These are phyloP conservation scores for Teratosphaeria destructans DNA, from an alignment of 2,329 filamentous ascomycete species.

Conservation along the genomic window DNA sequence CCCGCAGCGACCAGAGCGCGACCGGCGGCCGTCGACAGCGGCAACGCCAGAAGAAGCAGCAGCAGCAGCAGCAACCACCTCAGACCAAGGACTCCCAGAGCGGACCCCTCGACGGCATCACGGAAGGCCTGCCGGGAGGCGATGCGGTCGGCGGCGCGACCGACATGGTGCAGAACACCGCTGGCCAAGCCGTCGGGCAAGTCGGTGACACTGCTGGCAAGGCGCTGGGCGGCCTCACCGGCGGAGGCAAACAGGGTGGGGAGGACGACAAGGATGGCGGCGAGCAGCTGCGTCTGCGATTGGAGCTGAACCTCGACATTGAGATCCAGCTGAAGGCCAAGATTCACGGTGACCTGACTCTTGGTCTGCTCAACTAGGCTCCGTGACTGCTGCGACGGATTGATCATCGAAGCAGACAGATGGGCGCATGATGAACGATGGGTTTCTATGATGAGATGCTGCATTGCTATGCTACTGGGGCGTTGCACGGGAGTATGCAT, in stretches of 20 bases:
- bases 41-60: conserved; percentile 41
- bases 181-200: conserved; percentile 34
- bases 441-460: background rate
- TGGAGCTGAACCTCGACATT: conserved; percentile 53
- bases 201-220: conserved; percentile 36
- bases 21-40: conserved; percentile 47
- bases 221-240: conserved; percentile 39
- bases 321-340: conserved; percentile 55
- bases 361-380: conserved; percentile 37
- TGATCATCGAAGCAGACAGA: background rate
- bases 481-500: background rate
- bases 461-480: background rate
- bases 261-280: conserved; percentile 30
- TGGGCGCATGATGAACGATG: background rate
- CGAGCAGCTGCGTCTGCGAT: conserved; percentile 44
- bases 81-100: conserved; percentile 31
- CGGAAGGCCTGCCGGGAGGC: conserved; percentile 43
- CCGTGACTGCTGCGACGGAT: background rate
- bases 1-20: conserved; percentile 44
- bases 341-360: conserved; percentile 53
- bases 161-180: conserved; percentile 48
- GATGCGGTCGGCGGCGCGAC: conserved; percentile 43
- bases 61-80: conserved; percentile 15
- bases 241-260: conserved; percentile 27
- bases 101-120: conserved; percentile 45